phyloP scores from a whole-genome alignment of 176 grass and related monocot genomes.

The Elymus sibiricus region DNA sequence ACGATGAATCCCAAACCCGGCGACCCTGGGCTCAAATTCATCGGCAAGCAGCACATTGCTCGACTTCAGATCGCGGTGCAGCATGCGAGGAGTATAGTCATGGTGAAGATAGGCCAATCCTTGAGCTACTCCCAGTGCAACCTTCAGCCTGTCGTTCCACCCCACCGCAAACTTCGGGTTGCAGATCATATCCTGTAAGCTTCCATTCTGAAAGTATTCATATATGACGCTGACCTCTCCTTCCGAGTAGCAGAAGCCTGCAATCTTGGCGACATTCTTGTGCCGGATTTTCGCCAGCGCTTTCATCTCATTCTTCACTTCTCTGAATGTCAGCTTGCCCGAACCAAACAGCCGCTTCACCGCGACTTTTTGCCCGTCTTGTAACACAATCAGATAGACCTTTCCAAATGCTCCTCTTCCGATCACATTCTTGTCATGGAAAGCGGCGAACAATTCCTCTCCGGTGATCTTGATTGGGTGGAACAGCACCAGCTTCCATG shows the following conservation, averaged over 20 bases:
- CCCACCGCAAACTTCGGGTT: slow-evolving; percentile 28
- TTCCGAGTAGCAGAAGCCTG: slow-evolving; percentile 58
- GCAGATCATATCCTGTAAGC: slow-evolving; percentile 47
- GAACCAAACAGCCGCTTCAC: slow-evolving; percentile 53
- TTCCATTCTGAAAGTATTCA: slow-evolving; percentile 51
- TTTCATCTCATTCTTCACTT: slow-evolving; percentile 62
- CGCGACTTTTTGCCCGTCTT: slow-evolving; percentile 41
- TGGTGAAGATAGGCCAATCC: slow-evolving; percentile 62
- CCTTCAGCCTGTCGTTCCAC: slow-evolving; percentile 46
- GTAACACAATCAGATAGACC: slow-evolving; percentile 33
- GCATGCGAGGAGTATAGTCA: slow-evolving; percentile 37
- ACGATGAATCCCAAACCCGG: slow-evolving; percentile 49
- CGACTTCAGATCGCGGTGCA: slow-evolving; percentile 70
- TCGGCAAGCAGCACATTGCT: slow-evolving; percentile 62
- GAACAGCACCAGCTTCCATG: slow-evolving; percentile 65
- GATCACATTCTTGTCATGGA: slow-evolving; percentile 50
- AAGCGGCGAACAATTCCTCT: slow-evolving; percentile 44
- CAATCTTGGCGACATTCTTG: slow-evolving; percentile 55
- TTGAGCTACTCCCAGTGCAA: slow-evolving; percentile 59
- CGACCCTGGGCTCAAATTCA: slow-evolving; percentile 55
- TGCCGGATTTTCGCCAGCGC: slow-evolving; percentile 58
- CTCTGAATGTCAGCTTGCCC: slow-evolving; percentile 44
- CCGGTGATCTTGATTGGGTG: slow-evolving; percentile 51
- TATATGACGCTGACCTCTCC: slow-evolving; percentile 50
- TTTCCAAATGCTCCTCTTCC: slow-evolving; percentile 64